Evolutionary conservation across 805 yeast genomes (phyloP).

Genomic region (Kazachstania africana): DNA sequence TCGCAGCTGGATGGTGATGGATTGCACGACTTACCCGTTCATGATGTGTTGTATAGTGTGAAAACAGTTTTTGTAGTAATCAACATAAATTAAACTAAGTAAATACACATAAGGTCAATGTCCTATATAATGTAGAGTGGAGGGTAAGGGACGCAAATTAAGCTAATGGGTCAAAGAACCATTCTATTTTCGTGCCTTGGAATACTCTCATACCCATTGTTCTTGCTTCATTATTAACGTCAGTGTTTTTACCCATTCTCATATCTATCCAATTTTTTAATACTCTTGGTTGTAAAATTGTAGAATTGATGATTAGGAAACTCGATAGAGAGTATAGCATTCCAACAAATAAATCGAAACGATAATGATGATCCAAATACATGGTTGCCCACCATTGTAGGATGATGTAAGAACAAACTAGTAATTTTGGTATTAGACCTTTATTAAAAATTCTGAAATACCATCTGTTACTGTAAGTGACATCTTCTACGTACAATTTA

Average conservation of each 20-base stretch:
- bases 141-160: no score
- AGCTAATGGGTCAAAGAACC: slow-evolving; percentile 43
- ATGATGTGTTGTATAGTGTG: no score
- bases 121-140: no score
- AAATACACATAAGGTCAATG: no score
- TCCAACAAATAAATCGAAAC: slow-evolving; percentile 49
- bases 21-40: no score
- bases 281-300: slow-evolving; percentile 28
- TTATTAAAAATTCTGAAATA: slow-evolving; percentile 15
- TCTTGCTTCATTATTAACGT: slow-evolving; percentile 30
- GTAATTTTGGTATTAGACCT: slow-evolving; percentile 20
- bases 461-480: slow-evolving; percentile 9
- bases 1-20: no score
- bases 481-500: slow-evolving; percentile 9
- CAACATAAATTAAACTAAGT: no score
- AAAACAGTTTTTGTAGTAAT: no score
- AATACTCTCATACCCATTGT: slow-evolving; percentile 62
- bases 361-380: slow-evolving; percentile 63
- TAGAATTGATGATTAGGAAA: slow-evolving; percentile 32
- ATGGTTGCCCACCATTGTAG: slow-evolving; percentile 70
- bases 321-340: slow-evolving; percentile 37
- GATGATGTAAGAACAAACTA: slow-evolving; percentile 34
- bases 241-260: slow-evolving; percentile 28
- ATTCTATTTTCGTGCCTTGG: slow-evolving; percentile 34
- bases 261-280: slow-evolving; percentile 21